Base-by-base conservation (phyloP, 805 yeast species). In the Tetrapisispora pingtungensis region DNA sequence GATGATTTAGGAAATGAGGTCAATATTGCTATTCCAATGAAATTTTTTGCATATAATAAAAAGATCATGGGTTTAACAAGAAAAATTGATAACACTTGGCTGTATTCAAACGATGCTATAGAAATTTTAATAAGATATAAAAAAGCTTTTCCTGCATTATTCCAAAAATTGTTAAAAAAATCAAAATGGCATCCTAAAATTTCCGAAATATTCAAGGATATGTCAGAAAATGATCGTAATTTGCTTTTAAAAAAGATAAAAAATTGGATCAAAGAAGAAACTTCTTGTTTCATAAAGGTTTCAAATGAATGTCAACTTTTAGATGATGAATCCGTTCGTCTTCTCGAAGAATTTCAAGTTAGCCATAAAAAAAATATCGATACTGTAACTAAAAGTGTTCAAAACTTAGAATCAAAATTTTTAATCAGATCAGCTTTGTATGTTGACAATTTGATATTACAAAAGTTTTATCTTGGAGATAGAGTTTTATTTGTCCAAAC, bases 61-160 rank as follows among this genome's bases (percentile, higher is more conserved):
- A 90, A 89, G 64, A 97, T 86, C 3, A 70, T 88, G 49, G 97
- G 97, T 4, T 90, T 78, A 66, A 78, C 96, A 1, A 74, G 79
- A 46, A 78, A 80, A 55, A 68, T 64, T 33, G 74, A 69, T 20
- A 70, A 71, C 40, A 79, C 77, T 17, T 93, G 97, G 97, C 86
- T 80, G 53, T 93, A 71, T 62, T 83, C 94, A 50, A 78, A 77
- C 10, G 67, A 80, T 52, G 94, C 97, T 0, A 64, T 84, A 33
- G 70, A 74, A 27, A 68, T 90, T 49, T 62, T 93, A 37, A 66
- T 69, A 41, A 80, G 75, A 26, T 93, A 86, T 59, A 64, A 68
- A 53, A 53, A 57, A 10, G 69, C 69, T 41, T 93, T 86, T 68
- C 81, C 88, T 2, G 68, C 66, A 12, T 65, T 88, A 39, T 78